Base-by-base conservation (phyloP, 805 yeast genomes). In the Ogataea pini region DNA sequence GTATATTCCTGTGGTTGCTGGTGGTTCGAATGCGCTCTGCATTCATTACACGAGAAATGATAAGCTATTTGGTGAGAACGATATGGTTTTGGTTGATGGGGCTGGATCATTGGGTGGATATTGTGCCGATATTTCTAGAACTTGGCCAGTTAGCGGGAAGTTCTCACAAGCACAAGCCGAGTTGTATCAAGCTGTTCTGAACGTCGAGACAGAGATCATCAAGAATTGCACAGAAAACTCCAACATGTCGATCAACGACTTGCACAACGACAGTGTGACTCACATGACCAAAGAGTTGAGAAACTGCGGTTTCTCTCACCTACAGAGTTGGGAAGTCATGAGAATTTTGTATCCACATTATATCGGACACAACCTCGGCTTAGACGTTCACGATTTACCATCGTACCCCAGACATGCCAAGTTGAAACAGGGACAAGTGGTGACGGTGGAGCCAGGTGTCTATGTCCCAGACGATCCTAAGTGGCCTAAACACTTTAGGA, bases 371-470 rank as follows among this genome's bases (percentile, higher is more conserved):
- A 90, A 94, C 61, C 72, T 94, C 32, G 99, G 99, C 0, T 70
- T 94, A 29, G 99, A 91, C 60, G 86, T 91, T 20, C 96, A 89
- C 67, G 96, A 89, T 62, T 74, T 82, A 31, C 95, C 96, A 4
- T 66, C 74, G 2, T 75, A 74, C 33, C 77, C 92, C 3, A 75
- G 89, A 53, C 72, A 71, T 47, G 73, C 75, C 18, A 70, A 70
- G 27, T 64, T 94, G 40, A 68, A 68, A 39, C 71, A 73, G 17
- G 91, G 91, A 18, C 95, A 89, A 63, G 97, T 92, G 3, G 74
- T 94, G 41, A 94, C 99, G 1, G 82, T 95, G 19, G 99, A 95
- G 65, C 99, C 99, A 0, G 99, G 99, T 22, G 76, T 94, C 24
- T 94, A 94, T 64, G 79, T 95, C 36, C 98, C 99, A 1, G 74